Conservation (phyloP, 2,329 filamentous ascomycete genomes). For the Fusarium scirpi region DNA sequence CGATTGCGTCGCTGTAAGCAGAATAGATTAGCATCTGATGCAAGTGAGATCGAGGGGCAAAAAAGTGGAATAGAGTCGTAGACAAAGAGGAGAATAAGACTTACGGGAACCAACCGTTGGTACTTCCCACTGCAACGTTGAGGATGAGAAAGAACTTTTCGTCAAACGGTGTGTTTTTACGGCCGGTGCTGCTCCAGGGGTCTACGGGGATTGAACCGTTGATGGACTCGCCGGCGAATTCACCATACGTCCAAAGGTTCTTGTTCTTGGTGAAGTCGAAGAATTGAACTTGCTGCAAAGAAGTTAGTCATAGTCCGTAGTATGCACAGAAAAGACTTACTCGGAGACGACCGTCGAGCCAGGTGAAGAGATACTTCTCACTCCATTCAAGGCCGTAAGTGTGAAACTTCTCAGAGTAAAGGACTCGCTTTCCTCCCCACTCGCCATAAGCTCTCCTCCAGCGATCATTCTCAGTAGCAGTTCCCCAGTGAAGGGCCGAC, state of each 20-base stretch:
- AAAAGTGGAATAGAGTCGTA: constrained; percentile 2
- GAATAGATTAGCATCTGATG: constrained; percentile 23
- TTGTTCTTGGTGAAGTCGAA: constrained; percentile 52
- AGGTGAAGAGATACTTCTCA: constrained; percentile 64
- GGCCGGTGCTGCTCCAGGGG: constrained; percentile 57
- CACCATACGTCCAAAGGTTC: constrained; percentile 51
- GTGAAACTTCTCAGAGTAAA: constrained; percentile 58
- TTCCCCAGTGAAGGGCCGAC: constrained; percentile 61
- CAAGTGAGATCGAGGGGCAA: constrained; percentile 6
- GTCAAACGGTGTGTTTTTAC: constrained; percentile 61
- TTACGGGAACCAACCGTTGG: constrained; percentile 60
- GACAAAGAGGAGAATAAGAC: constrained; percentile 14
- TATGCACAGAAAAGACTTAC: constrained; percentile 42
- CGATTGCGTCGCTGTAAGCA: constrained; percentile 53
- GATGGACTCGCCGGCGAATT: constrained; percentile 54
- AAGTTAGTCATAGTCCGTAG: neutral
- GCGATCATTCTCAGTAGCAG: constrained; percentile 44
- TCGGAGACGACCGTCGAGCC: constrained; percentile 58
- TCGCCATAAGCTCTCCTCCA: constrained; percentile 50
- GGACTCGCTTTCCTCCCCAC: constrained; percentile 48
- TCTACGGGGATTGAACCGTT: constrained; percentile 57
- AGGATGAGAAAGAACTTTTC: constrained; percentile 63
- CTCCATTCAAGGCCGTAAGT: constrained; percentile 65
- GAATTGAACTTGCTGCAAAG: constrained; percentile 39
- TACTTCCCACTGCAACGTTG: constrained; percentile 62